phyloP scores from a whole-genome alignment of 148 eudicot species.

The Vaccinium macrocarpon region DNA sequence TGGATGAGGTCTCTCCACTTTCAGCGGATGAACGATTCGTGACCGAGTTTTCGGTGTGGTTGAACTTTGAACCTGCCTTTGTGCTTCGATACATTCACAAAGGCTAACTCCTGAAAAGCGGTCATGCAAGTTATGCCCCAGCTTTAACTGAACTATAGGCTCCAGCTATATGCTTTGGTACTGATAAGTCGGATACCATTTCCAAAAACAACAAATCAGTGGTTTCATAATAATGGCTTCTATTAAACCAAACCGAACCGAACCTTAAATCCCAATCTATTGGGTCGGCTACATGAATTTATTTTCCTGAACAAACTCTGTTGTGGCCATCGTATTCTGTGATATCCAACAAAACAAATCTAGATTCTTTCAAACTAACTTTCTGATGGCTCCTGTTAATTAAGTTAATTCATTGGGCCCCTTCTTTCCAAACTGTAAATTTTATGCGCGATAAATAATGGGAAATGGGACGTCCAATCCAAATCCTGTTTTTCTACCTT shows the following conservation, averaged over 20 bases:
- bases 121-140: not conserved
- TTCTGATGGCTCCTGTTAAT: not conserved
- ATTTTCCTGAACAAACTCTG: no score
- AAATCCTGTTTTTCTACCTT: not conserved
- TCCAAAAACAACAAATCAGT: not conserved
- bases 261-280: no score
- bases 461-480: not conserved
- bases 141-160: not conserved
- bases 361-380: no score
- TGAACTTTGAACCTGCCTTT: not conserved
- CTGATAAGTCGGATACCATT: not conserved
- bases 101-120: not conserved
- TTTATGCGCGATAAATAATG: not conserved
- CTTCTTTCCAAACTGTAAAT: not conserved
- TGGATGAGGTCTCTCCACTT: not conserved
- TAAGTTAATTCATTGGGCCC: not conserved
- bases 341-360: no score
- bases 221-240: not conserved
- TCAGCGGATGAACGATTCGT: not conserved
- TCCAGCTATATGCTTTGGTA: not conserved
- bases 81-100: not conserved
- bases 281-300: no score
- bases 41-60: not conserved
- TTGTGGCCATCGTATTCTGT: no score
- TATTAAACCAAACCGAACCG: no score